Conservation (phyloP, 75 land plant species). For the Selaginella tamariscina region DNA sequence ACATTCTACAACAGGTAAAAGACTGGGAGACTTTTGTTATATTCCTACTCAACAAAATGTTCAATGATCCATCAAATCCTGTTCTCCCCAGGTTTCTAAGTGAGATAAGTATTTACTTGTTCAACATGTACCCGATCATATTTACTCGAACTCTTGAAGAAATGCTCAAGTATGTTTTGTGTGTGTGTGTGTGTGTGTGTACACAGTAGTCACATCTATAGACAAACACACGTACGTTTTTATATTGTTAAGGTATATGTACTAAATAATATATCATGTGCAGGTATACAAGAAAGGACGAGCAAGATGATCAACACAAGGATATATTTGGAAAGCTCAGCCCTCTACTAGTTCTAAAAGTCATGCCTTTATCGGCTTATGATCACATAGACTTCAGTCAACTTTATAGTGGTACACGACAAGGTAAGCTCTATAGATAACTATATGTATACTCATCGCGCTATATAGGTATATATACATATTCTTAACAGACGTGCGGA, state of each 20-base stretch:
- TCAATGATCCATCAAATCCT: constrained; percentile 69
- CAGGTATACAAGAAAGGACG: constrained; percentile 2
- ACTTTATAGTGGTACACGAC: constrained; percentile 33
- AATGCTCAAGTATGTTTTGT: constrained; percentile 37
- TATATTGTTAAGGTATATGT: too few species aligned
- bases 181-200: constrained; percentile 30
- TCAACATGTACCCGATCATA: constrained; percentile 33
- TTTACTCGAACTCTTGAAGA: constrained; percentile 30
- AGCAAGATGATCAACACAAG: neutral
- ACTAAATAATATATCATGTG: constrained; percentile 4
- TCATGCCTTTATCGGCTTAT: constrained; percentile 56
- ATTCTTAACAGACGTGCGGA: too few species aligned
- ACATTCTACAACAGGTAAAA: constrained; percentile 32
- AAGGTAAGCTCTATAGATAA: neutral
- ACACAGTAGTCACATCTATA: neutral
- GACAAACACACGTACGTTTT: neutral
- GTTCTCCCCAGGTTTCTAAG: constrained; percentile 54
- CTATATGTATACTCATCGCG: too few species aligned
- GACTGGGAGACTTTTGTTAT: constrained; percentile 44
- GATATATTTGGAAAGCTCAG: constrained; percentile 54
- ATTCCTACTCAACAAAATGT: constrained; percentile 56
- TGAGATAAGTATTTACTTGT: constrained; percentile 40
- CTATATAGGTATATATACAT: too few species aligned
- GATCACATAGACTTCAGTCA: constrained; percentile 28
- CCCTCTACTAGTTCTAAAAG: constrained; percentile 56